Base-by-base conservation (phyloP, 441 rosid genomes). In the Adansonia rubrostipa region DNA sequence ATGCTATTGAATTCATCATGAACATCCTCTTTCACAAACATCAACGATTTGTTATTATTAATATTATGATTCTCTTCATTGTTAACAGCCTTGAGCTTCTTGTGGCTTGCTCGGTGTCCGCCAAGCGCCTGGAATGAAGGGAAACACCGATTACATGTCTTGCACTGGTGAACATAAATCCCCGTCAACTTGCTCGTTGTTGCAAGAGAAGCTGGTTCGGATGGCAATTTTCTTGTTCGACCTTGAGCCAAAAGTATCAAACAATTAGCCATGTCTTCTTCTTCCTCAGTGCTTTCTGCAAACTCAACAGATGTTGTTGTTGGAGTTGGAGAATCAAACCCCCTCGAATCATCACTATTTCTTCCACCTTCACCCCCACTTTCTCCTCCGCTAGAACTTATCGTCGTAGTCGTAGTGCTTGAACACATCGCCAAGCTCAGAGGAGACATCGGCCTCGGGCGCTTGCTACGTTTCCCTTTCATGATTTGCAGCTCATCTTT, bases 71-170 rank as follows among this genome's bases (percentile, higher is more conserved):
- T 15, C 71, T 65, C 82, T 61, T 77, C 76, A 13, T 71, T 71
- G 48, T 47, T 24, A 64, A 4, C 69, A 8, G 66, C 36, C 70
- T 82, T 90, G 0, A 85, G 88, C 71, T 87, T 91, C 88, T 88
- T 90, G 82, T 91, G 95, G 74, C 93, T 91, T 14, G 95, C 86
- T 66, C 89, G 72, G 67, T 91, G 95, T 3, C 95, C 93, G 11
- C 95, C 93, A 19, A 91, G 79, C 6, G 93, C 95, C 81, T 91
- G 95, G 77, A 91, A 91, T n/a, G 93, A 91, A 2, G 86, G 79
- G 81, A 90, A 91, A 75, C 86, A 79, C 74, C 88, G 85, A 76
- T 84, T 74, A 77, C 95, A 91, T 9, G 95, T 91, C 82, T 87
- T 87, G 85, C 95, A 91, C 64, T 81, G 74, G 61, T 84, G 88